Conservation (phyloP, 805 yeast species). For the Candida maris region DNA sequence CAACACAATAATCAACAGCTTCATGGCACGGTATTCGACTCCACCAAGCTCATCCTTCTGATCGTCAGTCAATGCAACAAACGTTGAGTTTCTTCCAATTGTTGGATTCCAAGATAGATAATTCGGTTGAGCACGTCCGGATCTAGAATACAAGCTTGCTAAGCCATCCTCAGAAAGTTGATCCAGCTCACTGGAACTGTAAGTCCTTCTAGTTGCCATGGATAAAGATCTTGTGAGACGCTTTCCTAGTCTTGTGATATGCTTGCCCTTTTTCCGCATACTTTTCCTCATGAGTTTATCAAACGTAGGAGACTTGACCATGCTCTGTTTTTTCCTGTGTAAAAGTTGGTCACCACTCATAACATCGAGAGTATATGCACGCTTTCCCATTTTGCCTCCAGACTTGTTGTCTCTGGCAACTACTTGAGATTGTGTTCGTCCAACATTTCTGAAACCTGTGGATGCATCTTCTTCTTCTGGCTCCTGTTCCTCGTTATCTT, state of each 20-base stretch:
- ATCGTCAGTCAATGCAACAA: constrained; percentile 71
- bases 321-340: constrained; percentile 8
- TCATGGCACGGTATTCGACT: constrained; percentile 89
- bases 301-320: constrained; percentile 45
- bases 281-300: constrained; percentile 37
- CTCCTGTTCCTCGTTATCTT: constrained; percentile 8
- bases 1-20: constrained; percentile 65
- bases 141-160: constrained; percentile 21
- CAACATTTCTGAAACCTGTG: constrained; percentile 15
- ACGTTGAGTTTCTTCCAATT: constrained; percentile 89
- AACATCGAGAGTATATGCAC: constrained; percentile 49
- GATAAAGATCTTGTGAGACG: constrained; percentile 22
- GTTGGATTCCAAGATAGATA: constrained; percentile 91
- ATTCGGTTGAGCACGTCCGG: constrained; percentile 40
- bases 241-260: constrained; percentile 22
- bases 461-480: constrained; percentile 8
- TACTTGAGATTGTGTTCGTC: constrained; percentile 25
- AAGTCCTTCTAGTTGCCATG: constrained; percentile 5
- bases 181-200: constrained; percentile 5
- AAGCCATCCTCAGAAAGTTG: constrained; percentile 30
- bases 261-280: constrained; percentile 16
- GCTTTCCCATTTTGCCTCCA: constrained; percentile 33
- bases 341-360: constrained; percentile 10
- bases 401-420: constrained; percentile 19
- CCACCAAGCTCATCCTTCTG: constrained; percentile 97